Base-by-base conservation (phyloP, 106 monocot genomes). In the Allium sativum region DNA sequence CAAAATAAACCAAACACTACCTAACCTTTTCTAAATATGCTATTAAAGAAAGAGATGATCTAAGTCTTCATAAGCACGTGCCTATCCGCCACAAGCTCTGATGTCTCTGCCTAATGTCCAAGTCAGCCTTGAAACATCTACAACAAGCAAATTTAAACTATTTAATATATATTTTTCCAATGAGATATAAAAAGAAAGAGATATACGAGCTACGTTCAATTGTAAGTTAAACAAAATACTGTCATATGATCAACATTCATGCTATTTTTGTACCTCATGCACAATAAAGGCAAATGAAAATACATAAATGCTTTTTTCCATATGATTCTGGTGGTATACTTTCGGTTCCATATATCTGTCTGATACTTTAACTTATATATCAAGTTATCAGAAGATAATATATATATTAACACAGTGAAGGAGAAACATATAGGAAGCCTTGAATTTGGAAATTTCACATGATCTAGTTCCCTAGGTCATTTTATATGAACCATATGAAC, bases 331-430 rank as follows among this genome's bases (percentile, higher is more conserved):
- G 40, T 58, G 68, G 21, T 68, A 68, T 0, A 68, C 68, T 48
- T 68, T 58, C 48, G 68, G 68, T 68, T 57, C 68, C 68, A 68
- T 68, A 58, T 68, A 68, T 40, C 68, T 56, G 58, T 68, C 68
- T 68, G 68, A 9, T n/a, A 58, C 58, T 21, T 44, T 14, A 45
- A 45, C 10, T 19, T 7, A 45, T 17, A 42, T 20, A n/a, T n/a
- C n/a, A 45, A 15, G 46, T 21, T 19, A 67, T 11, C 21, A 56
- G 16, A 42, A 10, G 1, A 31, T 31, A 5, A 31, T 31, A 5
- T 31, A 31, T 31, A 40, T 6, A 18, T 20, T 45, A 8, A 58
- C 10, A 6, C 6, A 7, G 56, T 4, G 54, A 67, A 53, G 11
- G 22, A 15, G 5, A 58, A 16, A 68, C 3, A 46, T 16, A 46